Base-by-base conservation (phyloP, 176 grass and related monocot genomes). In the Calamus simplicifolius region DNA sequence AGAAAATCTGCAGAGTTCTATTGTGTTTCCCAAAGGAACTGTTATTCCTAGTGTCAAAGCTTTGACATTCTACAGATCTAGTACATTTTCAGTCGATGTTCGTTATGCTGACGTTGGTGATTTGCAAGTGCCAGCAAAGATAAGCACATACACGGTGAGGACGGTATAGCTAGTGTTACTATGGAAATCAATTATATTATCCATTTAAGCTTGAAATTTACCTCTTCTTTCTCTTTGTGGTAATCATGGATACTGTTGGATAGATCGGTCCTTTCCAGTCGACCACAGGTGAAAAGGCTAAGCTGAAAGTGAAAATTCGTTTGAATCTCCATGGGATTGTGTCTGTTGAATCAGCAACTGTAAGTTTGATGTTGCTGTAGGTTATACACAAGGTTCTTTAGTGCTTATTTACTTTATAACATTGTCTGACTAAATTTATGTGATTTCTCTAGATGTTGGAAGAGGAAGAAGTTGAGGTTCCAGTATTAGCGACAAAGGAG, bases 311-410 rank as follows among this genome's bases (percentile, higher is more conserved):
- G 51, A 95, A 95, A 82, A 80, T 89, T 21, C 77, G 86, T 8
- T 67, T 95, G 51, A 89, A 87, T 73, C 88, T 95, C 30, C 80
- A 95, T 76, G 90, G 90, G n/a, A 69, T 95, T 18, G 82, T 95
- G 25, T 71, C 80, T 50, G 69, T 95, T 61, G 90, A 95, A 35
- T 95, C 90, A 58, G 90, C 90, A 76, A 73, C 4, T 49, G 90
- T 89, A 83, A 80, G 72, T 70, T 5, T 27, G 8, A 58, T 3
- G 27, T 51, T 35, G 21, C 56, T 18, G 49, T 16, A 54, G 25
- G 38, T 21, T 67, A 18, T 51, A 13, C 56, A 75, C 49, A 49
- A 0, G 35, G 35, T 43, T 43, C 8, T 38, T 57, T 18, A 16
- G 3, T 6, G 68, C 5, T 5, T 27, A 26, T 25, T 4, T 14